Evolutionary conservation across 202 grass and related monocot species (phyloP).

Genomic region (Zizania palustris): DNA sequence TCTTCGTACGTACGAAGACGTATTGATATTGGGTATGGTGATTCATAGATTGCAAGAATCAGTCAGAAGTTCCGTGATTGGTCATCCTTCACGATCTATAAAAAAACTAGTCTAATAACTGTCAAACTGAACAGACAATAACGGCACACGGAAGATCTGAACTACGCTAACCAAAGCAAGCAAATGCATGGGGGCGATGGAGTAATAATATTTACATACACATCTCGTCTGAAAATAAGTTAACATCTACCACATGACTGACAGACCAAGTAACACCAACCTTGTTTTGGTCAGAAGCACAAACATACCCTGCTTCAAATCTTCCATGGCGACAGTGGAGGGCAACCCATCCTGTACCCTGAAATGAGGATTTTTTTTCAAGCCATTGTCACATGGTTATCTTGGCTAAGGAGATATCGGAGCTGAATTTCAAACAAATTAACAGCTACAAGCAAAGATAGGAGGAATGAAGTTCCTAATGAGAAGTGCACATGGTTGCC

Average conservation of each 20-base stretch:
- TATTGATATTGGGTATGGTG: too few relatives aligned
- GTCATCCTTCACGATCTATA: too few relatives aligned
- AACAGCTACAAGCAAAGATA: constrained; percentile 17
- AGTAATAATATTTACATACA: constrained; percentile 32
- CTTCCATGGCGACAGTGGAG: too few relatives aligned
- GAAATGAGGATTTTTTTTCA: neutral
- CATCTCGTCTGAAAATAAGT: neutral
- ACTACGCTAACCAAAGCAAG: neutral
- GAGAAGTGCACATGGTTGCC: neutral
- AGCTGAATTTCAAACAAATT: neutral
- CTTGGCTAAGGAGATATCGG: neutral
- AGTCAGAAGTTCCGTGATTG: too few relatives aligned
- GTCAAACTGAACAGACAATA: too few relatives aligned
- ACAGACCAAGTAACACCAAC: neutral
- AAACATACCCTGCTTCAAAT: too few relatives aligned
- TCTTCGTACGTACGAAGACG: too few relatives aligned
- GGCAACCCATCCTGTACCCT: neutral
- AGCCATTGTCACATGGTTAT: neutral
- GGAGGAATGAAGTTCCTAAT: neutral
- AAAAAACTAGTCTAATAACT: too few relatives aligned
- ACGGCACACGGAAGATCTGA: neutral
- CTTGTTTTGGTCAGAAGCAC: neutral
- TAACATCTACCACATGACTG: constrained; percentile 4
- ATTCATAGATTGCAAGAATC: too few relatives aligned
- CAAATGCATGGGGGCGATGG: neutral